phyloP scores from a whole-genome alignment of 345 rosid species.

The Cardamine chenopodiifolia region DNA sequence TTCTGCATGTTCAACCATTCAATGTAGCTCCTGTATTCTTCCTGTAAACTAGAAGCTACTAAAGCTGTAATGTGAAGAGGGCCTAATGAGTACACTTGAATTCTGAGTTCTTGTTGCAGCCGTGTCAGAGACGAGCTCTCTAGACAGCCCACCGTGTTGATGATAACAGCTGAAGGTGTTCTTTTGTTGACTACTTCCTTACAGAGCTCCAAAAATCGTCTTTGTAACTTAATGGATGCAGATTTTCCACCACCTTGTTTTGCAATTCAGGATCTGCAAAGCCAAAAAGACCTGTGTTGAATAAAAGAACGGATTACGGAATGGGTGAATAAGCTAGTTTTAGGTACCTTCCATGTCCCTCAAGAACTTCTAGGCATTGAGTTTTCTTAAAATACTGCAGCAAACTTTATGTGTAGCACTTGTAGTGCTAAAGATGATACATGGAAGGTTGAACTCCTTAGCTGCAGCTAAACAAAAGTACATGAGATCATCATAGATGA shows the following conservation, averaged over 20 bases:
- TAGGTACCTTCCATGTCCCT: conserved; percentile 27
- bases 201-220: conserved; percentile 11
- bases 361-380: conserved; percentile 12
- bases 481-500: conserved; percentile 22
- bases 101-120: conserved; percentile 31
- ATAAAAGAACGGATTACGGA: not conserved
- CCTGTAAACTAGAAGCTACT: not conserved
- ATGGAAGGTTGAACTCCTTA: conserved; percentile 24
- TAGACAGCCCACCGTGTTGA: conserved; percentile 32
- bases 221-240: conserved; percentile 36
- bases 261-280: conserved; percentile 17
- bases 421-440: conserved; percentile 26
- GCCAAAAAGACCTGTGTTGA: not conserved
- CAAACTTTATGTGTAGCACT: conserved; percentile 31
- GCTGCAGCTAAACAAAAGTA: conserved; percentile 28
- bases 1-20: conserved; percentile 51
- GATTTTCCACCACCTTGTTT: conserved; percentile 14
- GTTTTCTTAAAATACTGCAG: not conserved
- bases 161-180: conserved; percentile 19
- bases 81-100: conserved; percentile 32
- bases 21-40: conserved; percentile 49
- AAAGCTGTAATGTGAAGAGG: conserved; percentile 36
- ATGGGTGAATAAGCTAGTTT: not conserved
- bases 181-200: conserved; percentile 22
- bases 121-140: conserved; percentile 32